Evolutionary conservation across 2,329 filamentous ascomycete genomes (phyloP).

Genomic region (Ascochyta pisi): DNA sequence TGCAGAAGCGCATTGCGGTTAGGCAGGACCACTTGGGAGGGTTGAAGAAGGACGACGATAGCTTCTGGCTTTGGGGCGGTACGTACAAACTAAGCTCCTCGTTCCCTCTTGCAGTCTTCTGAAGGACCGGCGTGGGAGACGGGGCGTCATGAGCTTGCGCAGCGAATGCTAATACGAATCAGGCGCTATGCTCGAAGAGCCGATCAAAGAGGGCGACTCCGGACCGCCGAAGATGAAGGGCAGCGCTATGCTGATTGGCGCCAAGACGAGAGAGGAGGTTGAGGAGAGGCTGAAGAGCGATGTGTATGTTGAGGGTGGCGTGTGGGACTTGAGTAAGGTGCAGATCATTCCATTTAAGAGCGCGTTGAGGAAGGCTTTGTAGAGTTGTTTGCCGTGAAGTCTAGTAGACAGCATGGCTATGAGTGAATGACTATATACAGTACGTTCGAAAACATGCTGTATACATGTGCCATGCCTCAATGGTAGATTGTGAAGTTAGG

Average conservation of each 20-base stretch:
- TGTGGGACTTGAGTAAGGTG: conserved; percentile 73
- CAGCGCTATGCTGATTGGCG: conserved; percentile 72
- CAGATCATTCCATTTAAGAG: conserved; percentile 59
- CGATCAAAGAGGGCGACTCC: conserved; percentile 63
- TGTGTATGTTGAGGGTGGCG: conserved; percentile 72
- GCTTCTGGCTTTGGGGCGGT: conserved; percentile 49
- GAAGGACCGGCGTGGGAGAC: neutral
- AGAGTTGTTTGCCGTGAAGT: conserved; percentile 8
- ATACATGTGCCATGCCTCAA: neutral
- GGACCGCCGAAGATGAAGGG: conserved; percentile 73
- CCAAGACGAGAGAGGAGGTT: conserved; percentile 73
- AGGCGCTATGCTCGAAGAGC: conserved; percentile 48
- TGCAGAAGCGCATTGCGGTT: conserved; percentile 54
- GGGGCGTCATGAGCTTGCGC: neutral
- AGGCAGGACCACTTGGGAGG: conserved; percentile 46
- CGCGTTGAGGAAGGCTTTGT: conserved; percentile 54
- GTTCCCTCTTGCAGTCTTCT: neutral
- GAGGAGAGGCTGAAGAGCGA: conserved; percentile 72
- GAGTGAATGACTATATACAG: neutral
- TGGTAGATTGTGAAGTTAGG: neutral
- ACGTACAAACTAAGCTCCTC: neutral
- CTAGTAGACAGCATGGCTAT: neutral
- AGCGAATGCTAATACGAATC: neutral
- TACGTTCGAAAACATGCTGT: neutral
- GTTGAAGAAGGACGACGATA: conserved; percentile 36